Evolutionary conservation across 768 basidiomycete genomes (phyloP), one percentile per base, ranked within the genome.

Genomic region (Infundibulicybe gibba): DNA sequence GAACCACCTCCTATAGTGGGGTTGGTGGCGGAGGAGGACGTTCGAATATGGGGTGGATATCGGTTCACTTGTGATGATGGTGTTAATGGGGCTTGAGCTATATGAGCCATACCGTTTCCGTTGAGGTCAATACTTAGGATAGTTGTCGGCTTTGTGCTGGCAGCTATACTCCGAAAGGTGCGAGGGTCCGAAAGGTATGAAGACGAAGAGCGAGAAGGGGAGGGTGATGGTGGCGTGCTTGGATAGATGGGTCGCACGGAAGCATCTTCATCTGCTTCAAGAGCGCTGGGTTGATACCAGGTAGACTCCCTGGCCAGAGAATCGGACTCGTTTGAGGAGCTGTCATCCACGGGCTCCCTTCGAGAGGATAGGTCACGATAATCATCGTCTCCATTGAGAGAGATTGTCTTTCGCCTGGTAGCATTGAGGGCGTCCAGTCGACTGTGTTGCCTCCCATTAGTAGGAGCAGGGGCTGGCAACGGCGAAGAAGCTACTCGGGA

Each of bases 81-180:
- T 19, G 86, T 84, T 32, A 70, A 59, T 34, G 89, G 83, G 9
- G 82, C 90, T 60, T 95, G 89, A 5, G 93, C 93, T 54, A 95
- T 95, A 64, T 95, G 92, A 1, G 87, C 93, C 75, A 93, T 84
- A 11, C 87, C 88, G 53, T 83, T 83, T 6, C 83, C 80, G 39
- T 77, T 80, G 19, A 92, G 63, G 58, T 97, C 94, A 51, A 95
- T 80, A 54, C 89, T 92, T n/a, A 97, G 72, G 19, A 97, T 66
- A 0, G 94, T 98, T 5, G 94, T 98, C 2, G 93, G 94, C 64
- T 97, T 97, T 11, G 94, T 98, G 56, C 87, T 90, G 5, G 87
- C 90, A 20, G 86, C 81, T 58, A 86, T 84, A 58, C 87, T 90
- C 57, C 80, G 77, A 65, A 92, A 90, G 0, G 89, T 91, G 45